Base-by-base conservation (phyloP, 2,329 filamentous ascomycete genomes). In the Xylaria sp. region DNA sequence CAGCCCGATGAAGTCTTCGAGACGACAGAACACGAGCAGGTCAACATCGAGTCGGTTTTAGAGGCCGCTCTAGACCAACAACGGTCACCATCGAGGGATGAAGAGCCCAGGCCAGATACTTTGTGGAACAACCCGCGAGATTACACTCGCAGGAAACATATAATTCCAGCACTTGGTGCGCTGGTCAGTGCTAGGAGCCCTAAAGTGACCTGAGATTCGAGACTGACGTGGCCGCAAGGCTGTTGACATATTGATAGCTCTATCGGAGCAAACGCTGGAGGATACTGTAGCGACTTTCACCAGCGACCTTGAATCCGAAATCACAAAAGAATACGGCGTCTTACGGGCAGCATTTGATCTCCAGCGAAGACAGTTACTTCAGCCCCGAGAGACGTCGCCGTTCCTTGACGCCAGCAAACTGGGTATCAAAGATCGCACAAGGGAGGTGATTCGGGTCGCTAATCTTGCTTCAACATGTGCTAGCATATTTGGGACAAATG, bases 191-290 rank as follows among this genome's bases (percentile, higher is more conserved):
- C 23, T 19, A 28, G n/a, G 47, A 38, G 49, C 33, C 17, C 35
- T 14, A 9, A 23, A 42, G 19, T 38, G 14, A 50, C 47, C 50
- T 57, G 38, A 57, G 49, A 52, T n/a, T 5, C 19, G 43, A 15
- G 28, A 57, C 69, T 72, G 66, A 72, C 49, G 38, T 58, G 33
- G 19, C 33, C 19, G 17, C n/a, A 58, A 74, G 72, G 73, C 74
- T 45, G 66, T 75, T 28, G 74, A 75, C 57, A 70, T 76, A 25
- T 66, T 76, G n/a, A 69, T 71, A 49, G 69, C 72, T 14, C 70
- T 73, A 61, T 76, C 73, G 14, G 74, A 76, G 49, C 72, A 75
- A 45, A 72, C 73, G 5, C 47, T 76, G n/a, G 74, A 76, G 56
- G 74, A 75, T 38, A 75, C 74, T 3, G 69, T 75, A n/a, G 71